Base-by-base conservation (phyloP, 2,329 filamentous ascomycete species). In the Xylariaceae sp. region DNA sequence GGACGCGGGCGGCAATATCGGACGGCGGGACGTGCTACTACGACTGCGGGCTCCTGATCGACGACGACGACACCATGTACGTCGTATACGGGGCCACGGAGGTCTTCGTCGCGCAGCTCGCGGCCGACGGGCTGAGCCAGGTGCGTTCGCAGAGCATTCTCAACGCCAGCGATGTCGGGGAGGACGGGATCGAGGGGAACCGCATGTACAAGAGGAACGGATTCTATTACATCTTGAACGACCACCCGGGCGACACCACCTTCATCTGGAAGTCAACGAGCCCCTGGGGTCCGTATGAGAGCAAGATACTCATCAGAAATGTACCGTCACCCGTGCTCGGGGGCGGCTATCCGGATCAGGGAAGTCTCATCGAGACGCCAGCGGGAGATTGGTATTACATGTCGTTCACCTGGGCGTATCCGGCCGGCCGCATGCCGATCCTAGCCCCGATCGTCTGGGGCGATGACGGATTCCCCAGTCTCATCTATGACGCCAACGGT, bases 41-140 rank as follows among this genome's bases (percentile, higher is more conserved):
- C 61, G 81, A 84, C 63, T 74, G 71, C n/a, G 80, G 81, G 0
- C 64, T 84, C 0, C 64, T 83, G 8, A 73, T 84, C 41, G 80
- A 84, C 50, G 77, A 81, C 31, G 74, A 83, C 41, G 80, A 82
- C 54, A 78, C 74, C 1, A 78, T 83, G 72, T 84, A 83, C 51
- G 75, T 84, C 0, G 77, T 73, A 0, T 81, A 81, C 61, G 80
- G 80, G 3, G 75, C 71, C 50, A 73, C 67, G 0, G 69, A 76
- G 2, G 73, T 84, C 51, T 68, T 56, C 8, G 74, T 84, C 1
- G 76, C 80, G 1, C 73, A 81, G 62, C 70, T 84, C 2, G 73
- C 73, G 11, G 56, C 67, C 0, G 76, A 82, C 55, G 74, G 76
- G 6, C 72, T 70, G 37, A 70, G 70, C 0, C 68, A 78, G 55